Evolutionary conservation across 1,284 basidiomycete species (phyloP).

Genomic region (Pterulicium gracile): DNA sequence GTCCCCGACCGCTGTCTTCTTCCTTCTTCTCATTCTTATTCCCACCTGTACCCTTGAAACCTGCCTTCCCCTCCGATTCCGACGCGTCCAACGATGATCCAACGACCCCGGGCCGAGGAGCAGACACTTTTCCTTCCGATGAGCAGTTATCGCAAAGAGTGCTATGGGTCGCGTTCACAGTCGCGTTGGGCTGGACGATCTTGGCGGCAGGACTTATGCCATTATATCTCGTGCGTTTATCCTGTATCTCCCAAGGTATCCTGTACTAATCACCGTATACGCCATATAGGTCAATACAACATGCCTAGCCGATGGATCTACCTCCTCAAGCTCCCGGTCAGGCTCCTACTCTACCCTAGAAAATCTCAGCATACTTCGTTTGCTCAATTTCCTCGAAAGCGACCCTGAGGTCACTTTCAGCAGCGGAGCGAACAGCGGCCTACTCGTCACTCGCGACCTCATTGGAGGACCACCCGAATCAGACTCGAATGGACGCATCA

Average conservation of each 20-base stretch:
- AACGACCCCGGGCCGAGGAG: slow-evolving; percentile 34
- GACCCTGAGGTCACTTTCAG: slow-evolving; percentile 11
- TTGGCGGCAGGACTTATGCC: slow-evolving; percentile 59
- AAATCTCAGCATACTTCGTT: slow-evolving; percentile 63
- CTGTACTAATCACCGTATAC: too few relatives aligned
- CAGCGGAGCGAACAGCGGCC: slow-evolving; percentile 23
- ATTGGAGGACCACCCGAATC: slow-evolving; percentile 21
- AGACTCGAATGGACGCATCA: slow-evolving; percentile 36
- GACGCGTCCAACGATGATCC: slow-evolving; percentile 41
- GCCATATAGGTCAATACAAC: too few relatives aligned
- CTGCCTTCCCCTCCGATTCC: slow-evolving; percentile 27
- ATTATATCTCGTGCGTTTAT: slow-evolving; percentile 55
- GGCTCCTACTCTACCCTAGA: slow-evolving; percentile 60
- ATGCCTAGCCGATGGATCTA: too few relatives aligned
- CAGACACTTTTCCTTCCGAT: slow-evolving; percentile 56
- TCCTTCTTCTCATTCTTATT: slow-evolving; percentile 57
- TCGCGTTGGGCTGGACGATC: slow-evolving; percentile 55
- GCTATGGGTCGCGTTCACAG: slow-evolving; percentile 51
- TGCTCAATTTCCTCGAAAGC: slow-evolving; percentile 47
- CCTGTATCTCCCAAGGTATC: slow-evolving; percentile 48
- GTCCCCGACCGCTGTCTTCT: slow-evolving; percentile 49
- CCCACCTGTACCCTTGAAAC: slow-evolving; percentile 41
- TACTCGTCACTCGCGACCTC: slow-evolving; percentile 21
- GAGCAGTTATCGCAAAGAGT: slow-evolving; percentile 59
- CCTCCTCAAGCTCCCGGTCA: slow-evolving; percentile 30